A percentile compares a stretch with the other conserved stretches of the same genome.
These are phyloP conservation scores for Fomitopsis pulvina DNA, from an alignment of 768 basidiomycete genomes.

Conservation along the genomic window DNA sequence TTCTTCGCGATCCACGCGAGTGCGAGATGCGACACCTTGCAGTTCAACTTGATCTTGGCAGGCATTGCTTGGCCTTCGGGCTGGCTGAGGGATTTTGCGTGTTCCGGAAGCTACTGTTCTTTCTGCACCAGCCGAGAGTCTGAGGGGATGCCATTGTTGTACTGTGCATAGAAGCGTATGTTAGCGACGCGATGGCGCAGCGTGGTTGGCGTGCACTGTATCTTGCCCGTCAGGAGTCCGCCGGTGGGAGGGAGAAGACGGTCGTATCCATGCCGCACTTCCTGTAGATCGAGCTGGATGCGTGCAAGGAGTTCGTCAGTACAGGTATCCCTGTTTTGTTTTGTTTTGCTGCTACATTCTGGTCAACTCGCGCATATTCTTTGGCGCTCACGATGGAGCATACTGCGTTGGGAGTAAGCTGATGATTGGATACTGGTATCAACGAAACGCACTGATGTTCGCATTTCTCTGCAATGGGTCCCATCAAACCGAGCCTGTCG, in stretches of 20 bases:
- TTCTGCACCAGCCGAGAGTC: slow-evolving; percentile 62
- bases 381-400: slow-evolving; percentile 77
- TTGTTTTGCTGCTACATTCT: no score
- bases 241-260: slow-evolving; percentile 65
- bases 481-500: slow-evolving; percentile 53
- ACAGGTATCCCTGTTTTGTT: no score
- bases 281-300: slow-evolving; percentile 49
- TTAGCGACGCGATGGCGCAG: neutral
- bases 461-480: slow-evolving; percentile 73
- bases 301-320: no score
- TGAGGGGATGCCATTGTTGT: slow-evolving; percentile 70
- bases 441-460: slow-evolving; percentile 45
- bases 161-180: slow-evolving; percentile 25
- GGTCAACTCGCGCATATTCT: slow-evolving; percentile 62
- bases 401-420: slow-evolving; percentile 28
- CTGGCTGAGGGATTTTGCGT: slow-evolving; percentile 42
- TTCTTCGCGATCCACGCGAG: slow-evolving; percentile 68
- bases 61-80: slow-evolving; percentile 61
- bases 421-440: neutral
- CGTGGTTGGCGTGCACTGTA: no score
- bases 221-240: slow-evolving; percentile 77
- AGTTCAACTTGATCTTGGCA: slow-evolving; percentile 57
- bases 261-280: slow-evolving; percentile 65
- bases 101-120: slow-evolving; percentile 37
- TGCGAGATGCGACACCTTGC: slow-evolving; percentile 57